Evolutionary conservation across 306 rosid genomes (phyloP).

Genomic region (Fagus crenata): DNA sequence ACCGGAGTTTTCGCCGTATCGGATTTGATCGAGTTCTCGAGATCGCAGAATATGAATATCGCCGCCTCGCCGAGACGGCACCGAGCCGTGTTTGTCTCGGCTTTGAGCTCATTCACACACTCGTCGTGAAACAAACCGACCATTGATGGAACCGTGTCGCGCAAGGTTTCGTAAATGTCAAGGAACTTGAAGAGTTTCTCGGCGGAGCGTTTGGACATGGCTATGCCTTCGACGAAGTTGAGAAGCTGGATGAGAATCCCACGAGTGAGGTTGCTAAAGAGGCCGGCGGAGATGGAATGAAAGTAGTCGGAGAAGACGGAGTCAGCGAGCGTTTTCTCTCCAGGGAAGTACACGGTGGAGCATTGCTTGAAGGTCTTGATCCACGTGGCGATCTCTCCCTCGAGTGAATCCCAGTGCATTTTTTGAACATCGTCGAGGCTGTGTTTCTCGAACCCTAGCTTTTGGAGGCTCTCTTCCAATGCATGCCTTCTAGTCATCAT

Average conservation of each 20-base stretch:
- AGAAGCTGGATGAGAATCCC: constrained; percentile 48
- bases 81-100: constrained; percentile 39
- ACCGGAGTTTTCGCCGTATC: constrained; percentile 41
- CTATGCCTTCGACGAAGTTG: constrained; percentile 55
- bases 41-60: constrained; percentile 38
- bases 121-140: constrained; percentile 38
- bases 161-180: constrained; percentile 61
- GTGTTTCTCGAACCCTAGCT: constrained; percentile 45
- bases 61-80: constrained; percentile 45
- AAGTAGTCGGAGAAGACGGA: constrained; percentile 28
- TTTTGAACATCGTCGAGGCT: constrained; percentile 67
- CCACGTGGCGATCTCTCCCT: constrained; percentile 55
- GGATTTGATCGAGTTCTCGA: constrained; percentile 39
- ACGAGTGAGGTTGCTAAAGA: constrained; percentile 47
- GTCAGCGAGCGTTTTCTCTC: constrained; percentile 44
- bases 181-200: constrained; percentile 67
- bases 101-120: constrained; percentile 34
- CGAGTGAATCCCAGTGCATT: constrained; percentile 53
- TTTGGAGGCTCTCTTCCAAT: constrained; percentile 40
- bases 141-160: constrained; percentile 35
- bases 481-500: constrained; percentile 38
- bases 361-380: constrained; percentile 41
- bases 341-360: constrained; percentile 34
- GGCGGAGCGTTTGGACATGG: constrained; percentile 55
- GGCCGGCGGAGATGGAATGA: constrained; percentile 6